Evolutionary conservation across 192 early-diverging fungal species (phyloP), one percentile per base, ranked within the genome.

Genomic region (Coemansia sp.): DNA sequence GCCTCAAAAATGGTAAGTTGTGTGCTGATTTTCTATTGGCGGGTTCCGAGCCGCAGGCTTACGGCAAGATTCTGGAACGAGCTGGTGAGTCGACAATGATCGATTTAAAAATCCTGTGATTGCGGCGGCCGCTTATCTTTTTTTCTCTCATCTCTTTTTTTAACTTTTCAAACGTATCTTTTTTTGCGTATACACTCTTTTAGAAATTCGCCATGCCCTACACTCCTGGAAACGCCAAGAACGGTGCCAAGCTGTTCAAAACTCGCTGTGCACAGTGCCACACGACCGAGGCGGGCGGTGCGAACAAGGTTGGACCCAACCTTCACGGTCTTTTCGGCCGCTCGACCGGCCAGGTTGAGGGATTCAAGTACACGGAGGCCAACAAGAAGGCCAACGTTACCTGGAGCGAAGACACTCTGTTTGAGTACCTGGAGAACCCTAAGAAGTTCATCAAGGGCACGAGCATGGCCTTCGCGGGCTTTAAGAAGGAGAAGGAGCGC

Each of bases 231-330:
- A 63, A 81, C 66, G 73, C 73, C 31, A 70, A 72, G 64, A 64
- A 59, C 60, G 80, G 80, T 48, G 80, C 80, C 67, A 81, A 81
- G 73, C 70, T 81, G 69, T 98, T 98, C 90, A 98, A 98, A 87
- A 98, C 95, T 67, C 92, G 95, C 60, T 98, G 95, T 65, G 94
- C 95, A 56, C 93, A 94, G 77, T 98, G 95, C 86, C 94, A 98
- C 87, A 94, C 94, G 63, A 87, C 95, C 27, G 94, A 98, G 60
- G 77, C 47, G 14, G 71, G 49, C 40, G 79, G 69, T 50, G 67
- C 91, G 58, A 89, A 96, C 88, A 97, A 98, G 88, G 88, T 92
- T 61, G 96, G 96, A 19, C 96, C 96, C 67, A 97, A 95, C 83
- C 84, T 98, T 44, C 82, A 93, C 84, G 95, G 95, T 54, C 70